Percentiles rank a stretch among this genome's conserved stretches.
phyloP scores from a whole-genome alignment of 768 basidiomycete genomes.

The Lentinula detonsa region DNA sequence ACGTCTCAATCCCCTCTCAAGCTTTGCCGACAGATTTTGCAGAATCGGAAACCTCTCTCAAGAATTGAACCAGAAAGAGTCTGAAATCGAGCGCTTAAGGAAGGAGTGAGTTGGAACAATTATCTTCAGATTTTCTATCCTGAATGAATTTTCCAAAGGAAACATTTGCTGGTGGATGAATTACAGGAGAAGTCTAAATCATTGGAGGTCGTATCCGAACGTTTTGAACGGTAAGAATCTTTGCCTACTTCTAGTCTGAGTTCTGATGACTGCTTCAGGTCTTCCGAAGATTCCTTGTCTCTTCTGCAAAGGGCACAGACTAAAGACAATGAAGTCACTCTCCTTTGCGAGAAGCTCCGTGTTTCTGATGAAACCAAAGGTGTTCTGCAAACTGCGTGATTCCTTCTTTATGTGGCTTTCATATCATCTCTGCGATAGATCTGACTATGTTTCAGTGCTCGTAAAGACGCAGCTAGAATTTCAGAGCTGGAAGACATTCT shows the following conservation, averaged over 20 bases:
- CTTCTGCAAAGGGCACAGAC: background rate
- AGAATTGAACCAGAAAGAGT: background rate
- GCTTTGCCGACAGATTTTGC: background rate
- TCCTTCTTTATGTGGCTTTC: background rate
- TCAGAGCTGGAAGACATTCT: background rate
- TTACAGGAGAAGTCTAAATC: background rate
- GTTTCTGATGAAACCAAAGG: background rate
- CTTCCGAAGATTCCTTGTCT: background rate
- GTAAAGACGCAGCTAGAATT: conserved; percentile 1
- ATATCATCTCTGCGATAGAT: background rate
- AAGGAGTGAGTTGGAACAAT: background rate
- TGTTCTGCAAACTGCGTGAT: background rate
- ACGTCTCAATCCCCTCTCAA: background rate
- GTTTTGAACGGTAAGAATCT: background rate
- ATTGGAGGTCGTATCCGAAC: background rate
- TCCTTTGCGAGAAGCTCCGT: background rate
- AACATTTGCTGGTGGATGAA: background rate
- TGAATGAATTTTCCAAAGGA: background rate
- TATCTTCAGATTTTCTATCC: background rate
- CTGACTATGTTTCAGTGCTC: background rate
- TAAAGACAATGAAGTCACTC: background rate
- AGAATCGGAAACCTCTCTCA: background rate
- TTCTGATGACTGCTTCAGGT: background rate
- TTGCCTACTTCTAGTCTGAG: too few relatives aligned
- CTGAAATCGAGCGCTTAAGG: background rate